Base-by-base conservation (phyloP, 2,329 filamentous ascomycete genomes). In the Talaromyces sp. region DNA sequence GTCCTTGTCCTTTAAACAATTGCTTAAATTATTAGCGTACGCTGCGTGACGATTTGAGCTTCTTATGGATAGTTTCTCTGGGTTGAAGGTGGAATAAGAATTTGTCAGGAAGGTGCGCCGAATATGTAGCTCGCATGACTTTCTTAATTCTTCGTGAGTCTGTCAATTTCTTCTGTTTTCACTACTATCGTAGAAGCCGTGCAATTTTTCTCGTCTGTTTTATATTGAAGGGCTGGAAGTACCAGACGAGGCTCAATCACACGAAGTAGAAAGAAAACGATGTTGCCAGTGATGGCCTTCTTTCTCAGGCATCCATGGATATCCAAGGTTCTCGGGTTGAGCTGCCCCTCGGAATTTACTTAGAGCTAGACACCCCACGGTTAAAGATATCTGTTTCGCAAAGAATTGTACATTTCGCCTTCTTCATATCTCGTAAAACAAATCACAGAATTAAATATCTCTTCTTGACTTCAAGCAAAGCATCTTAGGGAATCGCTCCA, bases 271-370 rank as follows among this genome's bases (percentile, higher is more conserved):
- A 31, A 6, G 27, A 27, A 27, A 31, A 31, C 4, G 27, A 31
- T 31, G 7, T 7, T 31, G 5, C 27, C 4, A 31, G 8, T 31
- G 1, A 1, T 35, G 3, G 52, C 52, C 52, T 56, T n/a, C 39
- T 37, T 6, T 17, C 8, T 25, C 52, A 56, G 61, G 49, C 61
- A 45, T 2, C 60, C 7, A 41, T 41, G 3, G 7, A 52, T 7
- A n/a, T 50, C 31, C 25, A 33, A 9, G 1, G 13, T 56, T 61
- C 63, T 61, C 63, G 63, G 57, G 63, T 65, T 65, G 57, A 65
- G 57, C 63, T 65, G 63, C 57, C 63, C 25, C 56, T n/a, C 37
- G 7, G 11, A 27, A 25, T 11, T 27, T 25, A 17, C 4, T 22
- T 58, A 58, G 54, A 35, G 33, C n/a, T 58, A 39, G 11, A 35